A percentile compares a stretch with the other conserved stretches of the same genome.
Conservation (phyloP, 179 eudicot genomes). For the Amaranthus tricolor region DNA sequence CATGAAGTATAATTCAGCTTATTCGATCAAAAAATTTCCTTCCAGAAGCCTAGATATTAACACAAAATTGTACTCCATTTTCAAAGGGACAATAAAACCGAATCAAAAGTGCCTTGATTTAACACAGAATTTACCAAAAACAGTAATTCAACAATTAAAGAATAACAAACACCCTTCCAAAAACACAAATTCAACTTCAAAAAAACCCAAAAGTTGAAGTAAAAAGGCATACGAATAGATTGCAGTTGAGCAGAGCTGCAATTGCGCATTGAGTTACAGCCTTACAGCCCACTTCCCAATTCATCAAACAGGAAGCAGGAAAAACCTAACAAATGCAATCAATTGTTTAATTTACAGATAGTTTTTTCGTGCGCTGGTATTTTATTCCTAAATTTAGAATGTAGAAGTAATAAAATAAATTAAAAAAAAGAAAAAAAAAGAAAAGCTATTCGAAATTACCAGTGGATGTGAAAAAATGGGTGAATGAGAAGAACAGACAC, state of each 20-base stretch:
- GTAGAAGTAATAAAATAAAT: not conserved
- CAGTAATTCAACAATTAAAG: constrained; percentile 4
- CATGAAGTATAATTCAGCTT: not conserved
- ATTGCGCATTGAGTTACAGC: constrained; percentile 36
- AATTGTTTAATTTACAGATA: not conserved
- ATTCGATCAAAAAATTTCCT: not conserved
- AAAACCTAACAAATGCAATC: not conserved
- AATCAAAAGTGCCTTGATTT: not conserved
- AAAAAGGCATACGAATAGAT: constrained; percentile 42
- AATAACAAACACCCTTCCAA: not conserved
- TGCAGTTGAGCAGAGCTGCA: constrained; percentile 29
- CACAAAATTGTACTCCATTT: not conserved
- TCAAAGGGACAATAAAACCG: not conserved
- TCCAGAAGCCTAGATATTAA: not conserved
- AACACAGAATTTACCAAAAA: constrained; percentile 12
- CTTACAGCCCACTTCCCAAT: constrained; percentile 18
- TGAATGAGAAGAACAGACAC: constrained; percentile 5
- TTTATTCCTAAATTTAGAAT: not conserved
- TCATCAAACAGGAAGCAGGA: constrained; percentile 12
- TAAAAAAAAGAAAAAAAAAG: not conserved
- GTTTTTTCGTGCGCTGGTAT: not conserved
- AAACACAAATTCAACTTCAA: not conserved
- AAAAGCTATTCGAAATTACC: constrained; percentile 6
- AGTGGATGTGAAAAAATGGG: not conserved
- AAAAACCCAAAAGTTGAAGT: constrained; percentile 2